A percentile compares a stretch with the other conserved stretches of the same genome.
These are phyloP conservation scores for Boletus smithii DNA, from an alignment of 1,284 basidiomycete species.

Conservation along the genomic window DNA sequence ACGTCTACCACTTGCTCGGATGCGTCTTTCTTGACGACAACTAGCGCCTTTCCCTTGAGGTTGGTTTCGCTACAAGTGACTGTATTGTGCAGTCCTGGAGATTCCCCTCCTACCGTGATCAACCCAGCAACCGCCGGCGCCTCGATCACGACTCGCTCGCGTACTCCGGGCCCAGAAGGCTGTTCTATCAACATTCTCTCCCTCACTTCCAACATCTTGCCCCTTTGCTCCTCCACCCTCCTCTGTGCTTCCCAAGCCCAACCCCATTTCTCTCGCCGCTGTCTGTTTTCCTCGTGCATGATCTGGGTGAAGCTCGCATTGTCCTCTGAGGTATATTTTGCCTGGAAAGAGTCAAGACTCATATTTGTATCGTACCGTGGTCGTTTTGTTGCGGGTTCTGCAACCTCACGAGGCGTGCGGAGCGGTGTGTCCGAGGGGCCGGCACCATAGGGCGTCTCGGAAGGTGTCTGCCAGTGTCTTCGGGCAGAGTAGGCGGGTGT, in stretches of 20 bases:
- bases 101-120: constrained; percentile 44
- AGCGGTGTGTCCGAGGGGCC: constrained; percentile 67
- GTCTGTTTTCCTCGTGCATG: constrained; percentile 81
- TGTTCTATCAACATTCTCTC: constrained; percentile 69
- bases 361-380: constrained; percentile 57
- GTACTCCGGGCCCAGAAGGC: constrained; percentile 57
- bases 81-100: constrained; percentile 12
- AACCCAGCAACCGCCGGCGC: constrained; percentile 50
- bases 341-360: constrained; percentile 82
- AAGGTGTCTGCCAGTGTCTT: constrained; percentile 50
- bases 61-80: constrained; percentile 18
- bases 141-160: constrained; percentile 65
- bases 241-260: constrained; percentile 93
- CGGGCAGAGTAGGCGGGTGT: constrained; percentile 54
- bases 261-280: constrained; percentile 70
- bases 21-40: constrained; percentile 19
- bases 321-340: constrained; percentile 90
- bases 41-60: constrained; percentile 29
- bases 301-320: constrained; percentile 93
- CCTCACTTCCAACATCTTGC: constrained; percentile 59
- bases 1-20: constrained; percentile 50
- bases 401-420: constrained; percentile 38
- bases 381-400: constrained; percentile 49
- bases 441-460: constrained; percentile 61
- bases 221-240: constrained; percentile 64